phyloP scores from a whole-genome alignment of 2,329 filamentous ascomycete genomes.

The Trichoderma arundinaceum region DNA sequence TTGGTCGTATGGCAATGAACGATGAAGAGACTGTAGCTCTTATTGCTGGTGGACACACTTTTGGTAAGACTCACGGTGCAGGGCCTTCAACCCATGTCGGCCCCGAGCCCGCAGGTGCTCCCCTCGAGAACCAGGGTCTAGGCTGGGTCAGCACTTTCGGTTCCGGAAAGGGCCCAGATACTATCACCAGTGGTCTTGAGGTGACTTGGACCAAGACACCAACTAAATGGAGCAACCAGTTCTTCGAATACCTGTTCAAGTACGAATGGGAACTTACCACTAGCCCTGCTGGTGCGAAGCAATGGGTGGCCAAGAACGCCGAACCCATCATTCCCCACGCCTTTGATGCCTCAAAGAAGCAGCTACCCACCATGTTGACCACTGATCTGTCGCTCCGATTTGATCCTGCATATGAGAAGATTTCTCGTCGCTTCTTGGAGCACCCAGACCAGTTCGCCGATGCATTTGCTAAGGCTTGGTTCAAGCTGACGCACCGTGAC shows the following conservation, averaged over 20 bases:
- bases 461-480: conserved; percentile 76
- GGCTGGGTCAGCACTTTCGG: conserved; percentile 72
- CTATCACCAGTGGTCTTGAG: conserved; percentile 78
- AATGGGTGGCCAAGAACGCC: conserved; percentile 75
- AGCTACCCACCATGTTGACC: conserved; percentile 76
- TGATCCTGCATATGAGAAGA: conserved; percentile 77
- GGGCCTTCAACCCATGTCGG: conserved; percentile 68
- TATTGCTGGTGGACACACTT: conserved; percentile 78
- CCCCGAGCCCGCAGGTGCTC: conserved; percentile 68
- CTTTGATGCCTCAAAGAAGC: conserved; percentile 73
- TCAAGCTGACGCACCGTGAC: conserved; percentile 83
- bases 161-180: conserved; percentile 71
- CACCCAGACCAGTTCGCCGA: conserved; percentile 72
- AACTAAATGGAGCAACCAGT: conserved; percentile 76
- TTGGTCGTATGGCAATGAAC: conserved; percentile 82
- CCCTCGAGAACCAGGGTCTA: conserved; percentile 70
- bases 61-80: conserved; percentile 83
- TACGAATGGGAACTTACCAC: conserved; percentile 79
- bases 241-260: conserved; percentile 77
- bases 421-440: conserved; percentile 71
- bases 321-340: conserved; percentile 73
- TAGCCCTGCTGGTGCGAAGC: conserved; percentile 76
- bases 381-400: conserved; percentile 74
- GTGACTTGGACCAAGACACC: conserved; percentile 81
- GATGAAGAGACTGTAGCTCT: conserved; percentile 81